A percentile compares a stretch with the other conserved stretches of the same genome.
phyloP scores from a whole-genome alignment of 495 filamentous ascomycete species.

The Mycothermus thermophilus region DNA sequence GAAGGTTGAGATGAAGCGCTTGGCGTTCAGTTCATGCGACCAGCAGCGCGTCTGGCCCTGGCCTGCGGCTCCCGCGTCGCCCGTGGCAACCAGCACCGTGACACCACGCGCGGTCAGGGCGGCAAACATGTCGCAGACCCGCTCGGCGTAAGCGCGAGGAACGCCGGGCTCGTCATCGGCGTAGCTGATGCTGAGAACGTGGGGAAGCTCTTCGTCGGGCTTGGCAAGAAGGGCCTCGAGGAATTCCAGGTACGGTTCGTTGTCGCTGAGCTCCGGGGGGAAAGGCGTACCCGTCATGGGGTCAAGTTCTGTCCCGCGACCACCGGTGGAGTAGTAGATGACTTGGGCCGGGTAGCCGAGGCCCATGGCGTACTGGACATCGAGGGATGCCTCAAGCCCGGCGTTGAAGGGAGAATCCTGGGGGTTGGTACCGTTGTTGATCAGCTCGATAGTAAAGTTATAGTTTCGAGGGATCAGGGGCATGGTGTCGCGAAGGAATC shows the following conservation, averaged over 20 bases:
- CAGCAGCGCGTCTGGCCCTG: conserved; percentile 38
- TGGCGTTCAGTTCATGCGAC: conserved; percentile 47
- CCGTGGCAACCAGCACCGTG: conserved; percentile 57
- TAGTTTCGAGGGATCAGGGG: conserved; percentile 27
- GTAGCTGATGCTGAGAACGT: conserved; percentile 64
- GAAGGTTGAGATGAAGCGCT: conserved; percentile 52
- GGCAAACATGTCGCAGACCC: conserved; percentile 58
- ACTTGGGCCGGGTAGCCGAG: conserved; percentile 45
- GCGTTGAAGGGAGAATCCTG: conserved; percentile 27
- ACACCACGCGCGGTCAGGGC: conserved; percentile 61
- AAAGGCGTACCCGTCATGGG: conserved; percentile 32
- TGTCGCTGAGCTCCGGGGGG: conserved; percentile 34
- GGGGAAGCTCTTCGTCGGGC: conserved; percentile 50
- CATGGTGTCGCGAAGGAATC: conserved; percentile 38
- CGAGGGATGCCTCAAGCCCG: conserved; percentile 53
- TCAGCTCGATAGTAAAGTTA: conserved; percentile 48
- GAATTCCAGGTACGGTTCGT: conserved; percentile 77
- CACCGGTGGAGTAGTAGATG: conserved; percentile 54
- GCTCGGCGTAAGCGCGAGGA: conserved; percentile 46
- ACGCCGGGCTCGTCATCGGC: conserved; percentile 52
- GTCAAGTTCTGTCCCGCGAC: conserved; percentile 43
- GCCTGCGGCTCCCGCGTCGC: conserved; percentile 52
- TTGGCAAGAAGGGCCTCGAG: conserved; percentile 51
- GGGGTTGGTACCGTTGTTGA: conserved; percentile 46
- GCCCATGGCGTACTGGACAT: conserved; percentile 54